Evolutionary conservation across 176 grass and related monocot genomes (phyloP).

Genomic region (Oryza coarctata): DNA sequence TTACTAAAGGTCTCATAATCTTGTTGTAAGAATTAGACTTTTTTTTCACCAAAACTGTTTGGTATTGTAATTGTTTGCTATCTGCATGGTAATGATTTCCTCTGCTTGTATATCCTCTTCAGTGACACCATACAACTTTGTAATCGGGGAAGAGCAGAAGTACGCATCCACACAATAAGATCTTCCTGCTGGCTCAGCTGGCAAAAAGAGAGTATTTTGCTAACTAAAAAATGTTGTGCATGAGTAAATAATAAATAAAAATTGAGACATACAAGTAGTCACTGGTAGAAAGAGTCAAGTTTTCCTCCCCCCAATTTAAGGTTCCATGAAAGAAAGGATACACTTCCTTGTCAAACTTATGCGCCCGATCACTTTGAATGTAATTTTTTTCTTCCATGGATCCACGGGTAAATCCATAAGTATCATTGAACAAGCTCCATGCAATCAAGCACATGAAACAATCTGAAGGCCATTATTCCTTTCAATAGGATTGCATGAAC

Average conservation of each 20-base stretch:
- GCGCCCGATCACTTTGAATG: conserved; percentile 78
- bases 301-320: conserved; percentile 72
- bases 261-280: conserved; percentile 33
- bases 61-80: conserved; percentile 86
- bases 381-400: conserved; percentile 58
- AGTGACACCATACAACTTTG: conserved; percentile 81
- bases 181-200: conserved; percentile 89
- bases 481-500: conserved; percentile 57
- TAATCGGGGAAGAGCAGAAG: conserved; percentile 83
- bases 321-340: conserved; percentile 87
- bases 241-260: conserved; percentile 7
- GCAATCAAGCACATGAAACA: conserved; percentile 89
- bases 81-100: conserved; percentile 54
- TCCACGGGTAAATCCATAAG: conserved; percentile 59
- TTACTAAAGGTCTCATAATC: too few relatives aligned
- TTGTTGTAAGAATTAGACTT: conserved; percentile 75
- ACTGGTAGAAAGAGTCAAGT: conserved; percentile 72
- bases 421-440: conserved; percentile 97
- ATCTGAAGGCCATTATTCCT: conserved; percentile 55
- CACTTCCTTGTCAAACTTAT: conserved; percentile 86
- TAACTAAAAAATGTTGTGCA: background rate
- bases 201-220: conserved; percentile 20
- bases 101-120: conserved; percentile 62
- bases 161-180: conserved; percentile 92
- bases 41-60: conserved; percentile 88